Base-by-base conservation (phyloP, 768 basidiomycete genomes). In the Naganishia randhawae region DNA sequence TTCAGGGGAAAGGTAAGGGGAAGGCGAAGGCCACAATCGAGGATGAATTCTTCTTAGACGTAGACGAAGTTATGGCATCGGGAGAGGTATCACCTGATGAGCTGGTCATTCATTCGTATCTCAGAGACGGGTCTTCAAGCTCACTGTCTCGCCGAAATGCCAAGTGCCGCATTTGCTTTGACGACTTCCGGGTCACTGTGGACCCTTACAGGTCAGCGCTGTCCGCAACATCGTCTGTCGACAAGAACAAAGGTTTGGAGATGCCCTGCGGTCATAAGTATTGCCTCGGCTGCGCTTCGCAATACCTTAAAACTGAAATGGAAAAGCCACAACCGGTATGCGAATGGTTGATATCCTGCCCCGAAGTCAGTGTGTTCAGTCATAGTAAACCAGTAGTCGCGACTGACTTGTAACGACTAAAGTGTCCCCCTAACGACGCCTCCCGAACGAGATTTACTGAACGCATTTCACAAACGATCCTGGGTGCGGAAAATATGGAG, bases 261-360 rank as follows among this genome's bases (percentile, higher is more conserved):
- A 22, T 55, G 54, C 54, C 54, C 7, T 55, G 54, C 19, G 33
- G 54, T 11, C 54, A 55, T 33, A 35, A 35, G n/a, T 55, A 55
- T 13, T 55, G 54, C 54, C 35, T 55, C 19, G 54, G 54, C 1
- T 55, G 54, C 22, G 54, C 54, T 17, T 55, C 54, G 3, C 54
- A 55, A 33, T 55, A 55, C 33, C n/a, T 55, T 6, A 55, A 55
- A 33, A 55, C 54, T 7, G 54, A 55, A 33, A 10, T 55, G 54
- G 54, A 55, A 22, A 55, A 55, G 22, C 32, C 19, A 11, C 45
- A 22, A n/a, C 33, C 54, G 7, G 33, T 17, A 2, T 55, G 32
- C 9, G 54, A 55, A 35, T 55, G 54, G 54, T 33, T 55, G 33
- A 55, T 55, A 10, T 55, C 54, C 2, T 55, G 54, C 22, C 54